These are phyloP conservation scores for Arxiozyma slooffiae DNA, from an alignment of 1,139 yeast genomes.

Conservation along the genomic window DNA sequence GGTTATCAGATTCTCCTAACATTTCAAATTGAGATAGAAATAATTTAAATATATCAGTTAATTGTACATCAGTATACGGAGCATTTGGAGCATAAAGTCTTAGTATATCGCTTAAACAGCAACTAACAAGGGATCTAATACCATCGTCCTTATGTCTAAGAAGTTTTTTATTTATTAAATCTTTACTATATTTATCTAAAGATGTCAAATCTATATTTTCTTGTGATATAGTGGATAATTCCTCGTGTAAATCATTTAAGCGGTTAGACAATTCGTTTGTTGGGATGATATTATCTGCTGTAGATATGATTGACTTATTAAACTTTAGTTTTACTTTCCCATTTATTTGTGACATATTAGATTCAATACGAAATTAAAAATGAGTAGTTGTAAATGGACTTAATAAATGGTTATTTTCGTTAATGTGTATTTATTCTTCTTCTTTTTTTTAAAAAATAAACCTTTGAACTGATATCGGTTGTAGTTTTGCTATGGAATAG, in stretches of 20 bases:
- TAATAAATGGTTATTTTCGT: neutral
- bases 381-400: neutral
- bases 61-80: constrained; percentile 60
- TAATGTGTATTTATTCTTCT: neutral
- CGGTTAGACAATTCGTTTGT: constrained; percentile 48
- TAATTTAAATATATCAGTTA: constrained; percentile 52
- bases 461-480: neutral
- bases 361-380: neutral
- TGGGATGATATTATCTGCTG: constrained; percentile 46
- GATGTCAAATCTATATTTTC: constrained; percentile 43
- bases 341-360: neutral
- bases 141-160: constrained; percentile 56
- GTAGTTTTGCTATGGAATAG: neutral
- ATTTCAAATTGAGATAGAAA: constrained; percentile 55
- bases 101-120: constrained; percentile 67
- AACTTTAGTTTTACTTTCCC: constrained; percentile 31
- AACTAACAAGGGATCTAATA: constrained; percentile 60
- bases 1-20: constrained; percentile 49
- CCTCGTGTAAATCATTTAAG: constrained; percentile 43
- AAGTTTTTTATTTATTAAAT: constrained; percentile 50
- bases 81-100: constrained; percentile 86
- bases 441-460: no score
- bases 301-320: constrained; percentile 43
- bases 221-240: constrained; percentile 53
- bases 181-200: constrained; percentile 40